phyloP scores from a whole-genome alignment of 208 protist genomes.

The Phytomonas serpens region DNA sequence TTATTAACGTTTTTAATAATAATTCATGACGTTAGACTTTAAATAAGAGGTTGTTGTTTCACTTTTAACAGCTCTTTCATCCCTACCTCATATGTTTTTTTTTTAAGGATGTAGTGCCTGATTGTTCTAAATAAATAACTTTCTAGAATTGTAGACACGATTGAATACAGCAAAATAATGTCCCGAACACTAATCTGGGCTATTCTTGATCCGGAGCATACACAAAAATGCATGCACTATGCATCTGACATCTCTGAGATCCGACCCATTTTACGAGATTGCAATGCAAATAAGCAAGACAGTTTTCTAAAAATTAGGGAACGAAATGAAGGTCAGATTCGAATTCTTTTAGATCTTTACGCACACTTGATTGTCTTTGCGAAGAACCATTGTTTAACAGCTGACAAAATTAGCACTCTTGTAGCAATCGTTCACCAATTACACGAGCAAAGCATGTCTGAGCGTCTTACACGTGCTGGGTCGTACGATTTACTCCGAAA shows the following conservation, averaged over 20 bases:
- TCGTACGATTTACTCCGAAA: slow-evolving; percentile 70
- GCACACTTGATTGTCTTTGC: slow-evolving; percentile 76
- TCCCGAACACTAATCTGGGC: neutral
- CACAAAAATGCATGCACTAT: neutral
- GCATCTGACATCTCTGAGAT: neutral
- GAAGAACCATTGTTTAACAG: slow-evolving; percentile 42
- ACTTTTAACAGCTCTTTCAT: neutral
- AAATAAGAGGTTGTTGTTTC: neutral
- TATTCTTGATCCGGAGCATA: neutral
- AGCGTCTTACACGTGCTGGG: slow-evolving; percentile 34
- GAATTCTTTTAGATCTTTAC: slow-evolving; percentile 74
- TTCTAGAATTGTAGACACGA: neutral
- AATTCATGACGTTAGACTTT: neutral
- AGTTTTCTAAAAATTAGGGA: slow-evolving; percentile 9
- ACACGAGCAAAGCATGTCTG: slow-evolving; percentile 63
- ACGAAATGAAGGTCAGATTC: slow-evolving; percentile 24
- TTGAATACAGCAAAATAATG: neutral
- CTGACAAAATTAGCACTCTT: slow-evolving; percentile 78
- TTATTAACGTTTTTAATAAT: neutral
- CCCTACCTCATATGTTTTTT: neutral
- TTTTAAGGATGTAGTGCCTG: neutral
- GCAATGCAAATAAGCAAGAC: neutral
- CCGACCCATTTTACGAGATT: neutral
- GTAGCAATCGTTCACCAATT: slow-evolving; percentile 59
- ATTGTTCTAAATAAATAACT: neutral